A percentile compares a stretch with the other conserved stretches of the same genome.
Conservation (phyloP, 441 rosid genomes). For the Aquilaria agallochum region DNA sequence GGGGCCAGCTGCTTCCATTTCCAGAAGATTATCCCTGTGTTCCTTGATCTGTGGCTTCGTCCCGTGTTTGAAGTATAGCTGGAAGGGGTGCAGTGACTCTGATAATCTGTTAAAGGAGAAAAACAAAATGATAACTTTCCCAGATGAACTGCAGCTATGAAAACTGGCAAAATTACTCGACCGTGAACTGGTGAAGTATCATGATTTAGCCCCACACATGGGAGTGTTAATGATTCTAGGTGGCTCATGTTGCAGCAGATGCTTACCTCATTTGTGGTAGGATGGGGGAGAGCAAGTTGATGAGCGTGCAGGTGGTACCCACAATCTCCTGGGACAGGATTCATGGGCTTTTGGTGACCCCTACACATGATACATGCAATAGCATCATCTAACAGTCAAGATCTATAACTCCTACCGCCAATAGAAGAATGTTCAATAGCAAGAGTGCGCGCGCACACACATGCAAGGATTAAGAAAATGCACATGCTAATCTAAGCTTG, state of each 20-base stretch:
- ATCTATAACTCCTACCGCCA: too few relatives aligned
- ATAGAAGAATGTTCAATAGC: too few relatives aligned
- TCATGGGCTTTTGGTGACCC: constrained; percentile 69
- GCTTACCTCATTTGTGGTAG: constrained; percentile 51
- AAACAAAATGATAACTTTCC: not conserved
- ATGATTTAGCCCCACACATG: not conserved
- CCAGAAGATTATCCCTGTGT: too few relatives aligned
- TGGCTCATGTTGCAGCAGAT: too few relatives aligned
- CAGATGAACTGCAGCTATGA: not conserved
- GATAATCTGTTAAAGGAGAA: constrained; percentile 33
- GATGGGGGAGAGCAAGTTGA: constrained; percentile 53
- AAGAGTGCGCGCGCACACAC: too few relatives aligned
- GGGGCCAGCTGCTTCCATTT: too few relatives aligned
- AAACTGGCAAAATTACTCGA: too few relatives aligned
- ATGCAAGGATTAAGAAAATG: not conserved
- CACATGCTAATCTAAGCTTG: not conserved
- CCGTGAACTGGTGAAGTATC: not conserved
- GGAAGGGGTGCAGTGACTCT: constrained; percentile 62
- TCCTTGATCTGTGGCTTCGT: constrained; percentile 16
- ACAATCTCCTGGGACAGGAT: constrained; percentile 88
- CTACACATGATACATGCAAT: constrained; percentile 24
- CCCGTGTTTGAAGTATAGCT: constrained; percentile 37
- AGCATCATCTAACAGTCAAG: too few relatives aligned
- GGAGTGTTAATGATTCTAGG: not conserved
- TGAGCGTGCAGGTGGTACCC: constrained; percentile 91